phyloP scores from a whole-genome alignment of 129 eudicot genomes.

The Smallanthus sonchifolius region DNA sequence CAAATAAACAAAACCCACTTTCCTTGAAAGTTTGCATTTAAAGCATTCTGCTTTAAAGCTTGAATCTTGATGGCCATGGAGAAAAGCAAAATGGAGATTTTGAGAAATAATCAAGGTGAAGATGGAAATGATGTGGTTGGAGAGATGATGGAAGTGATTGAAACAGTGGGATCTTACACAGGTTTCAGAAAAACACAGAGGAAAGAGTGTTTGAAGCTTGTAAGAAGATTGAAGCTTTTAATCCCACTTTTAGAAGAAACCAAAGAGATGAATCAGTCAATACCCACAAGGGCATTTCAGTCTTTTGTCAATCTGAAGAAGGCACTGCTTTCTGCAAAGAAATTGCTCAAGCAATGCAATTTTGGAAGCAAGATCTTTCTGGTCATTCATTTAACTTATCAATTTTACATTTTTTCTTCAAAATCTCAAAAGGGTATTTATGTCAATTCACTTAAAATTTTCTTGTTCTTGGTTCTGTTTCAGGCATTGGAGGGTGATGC shows the following conservation, averaged over 20 bases:
- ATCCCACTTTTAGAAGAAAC: slow-evolving; percentile 61
- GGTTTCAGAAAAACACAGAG: slow-evolving; percentile 52
- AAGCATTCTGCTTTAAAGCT: slow-evolving; percentile 16
- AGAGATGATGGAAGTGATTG: slow-evolving; percentile 45
- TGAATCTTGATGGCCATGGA: slow-evolving; percentile 19
- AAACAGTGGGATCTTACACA: slow-evolving; percentile 41
- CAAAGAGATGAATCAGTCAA: slow-evolving; percentile 34
- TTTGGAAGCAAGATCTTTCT: slow-evolving; percentile 72
- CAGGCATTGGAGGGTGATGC: slow-evolving; percentile 70
- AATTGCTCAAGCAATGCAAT: slow-evolving; percentile 51
- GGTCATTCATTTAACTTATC: slow-evolving; percentile 27
- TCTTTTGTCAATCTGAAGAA: slow-evolving; percentile 37
- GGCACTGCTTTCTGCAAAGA: slow-evolving; percentile 50
- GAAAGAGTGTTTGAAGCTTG: slow-evolving; percentile 53
- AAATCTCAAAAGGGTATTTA: slow-evolving; percentile 23
- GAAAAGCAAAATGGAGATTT: slow-evolving; percentile 21
- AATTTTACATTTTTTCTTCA: neutral
- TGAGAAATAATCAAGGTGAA: slow-evolving; percentile 9
- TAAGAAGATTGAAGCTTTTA: slow-evolving; percentile 58
- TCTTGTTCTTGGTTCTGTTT: neutral
- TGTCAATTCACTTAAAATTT: neutral
- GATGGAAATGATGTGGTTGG: slow-evolving; percentile 30
- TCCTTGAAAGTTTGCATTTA: slow-evolving; percentile 26
- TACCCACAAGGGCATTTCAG: slow-evolving; percentile 24
- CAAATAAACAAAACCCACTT: slow-evolving; percentile 28